A percentile compares a stretch with the other conserved stretches of the same genome.
These are phyloP conservation scores for Cladobotryum protrusum DNA, from an alignment of 2,329 filamentous ascomycete genomes.

Conservation along the genomic window DNA sequence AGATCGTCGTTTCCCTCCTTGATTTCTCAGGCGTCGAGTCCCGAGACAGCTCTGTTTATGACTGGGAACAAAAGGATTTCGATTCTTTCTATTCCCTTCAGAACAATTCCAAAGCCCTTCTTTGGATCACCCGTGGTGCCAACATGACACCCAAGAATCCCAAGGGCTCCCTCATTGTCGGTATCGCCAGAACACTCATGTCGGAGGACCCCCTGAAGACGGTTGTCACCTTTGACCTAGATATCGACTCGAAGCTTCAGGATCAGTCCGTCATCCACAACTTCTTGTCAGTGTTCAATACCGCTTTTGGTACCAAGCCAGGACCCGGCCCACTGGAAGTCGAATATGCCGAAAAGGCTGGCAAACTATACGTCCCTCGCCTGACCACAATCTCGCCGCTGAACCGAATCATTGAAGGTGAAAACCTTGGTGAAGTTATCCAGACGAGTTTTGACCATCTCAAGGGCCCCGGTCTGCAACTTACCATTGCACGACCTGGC, in stretches of 20 bases:
- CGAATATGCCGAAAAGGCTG: slow-evolving; percentile 37
- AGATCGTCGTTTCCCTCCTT: slow-evolving; percentile 40
- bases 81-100: slow-evolving; percentile 35
- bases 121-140: slow-evolving; percentile 44
- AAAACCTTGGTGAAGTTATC: slow-evolving; percentile 6
- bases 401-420: slow-evolving; percentile 40
- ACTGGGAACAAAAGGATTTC: slow-evolving; percentile 35
- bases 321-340: slow-evolving; percentile 26
- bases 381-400: slow-evolving; percentile 33
- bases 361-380: slow-evolving; percentile 38
- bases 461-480: slow-evolving; percentile 13
- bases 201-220: slow-evolving; percentile 42
- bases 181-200: slow-evolving; percentile 40
- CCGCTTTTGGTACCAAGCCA: slow-evolving; percentile 16
- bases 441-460: slow-evolving; percentile 17
- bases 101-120: slow-evolving; percentile 28
- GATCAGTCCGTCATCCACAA: slow-evolving; percentile 10
- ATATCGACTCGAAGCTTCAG: slow-evolving; percentile 15
- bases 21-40: slow-evolving; percentile 31
- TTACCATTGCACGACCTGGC: slow-evolving; percentile 22
- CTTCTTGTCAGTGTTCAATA: slow-evolving; percentile 22
- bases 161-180: slow-evolving; percentile 35
- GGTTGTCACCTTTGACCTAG: slow-evolving; percentile 40
- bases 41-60: slow-evolving; percentile 26
- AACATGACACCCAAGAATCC: slow-evolving; percentile 32